Conservation (phyloP, 345 rosid genomes). For the Eucalyptus cloeziana region DNA sequence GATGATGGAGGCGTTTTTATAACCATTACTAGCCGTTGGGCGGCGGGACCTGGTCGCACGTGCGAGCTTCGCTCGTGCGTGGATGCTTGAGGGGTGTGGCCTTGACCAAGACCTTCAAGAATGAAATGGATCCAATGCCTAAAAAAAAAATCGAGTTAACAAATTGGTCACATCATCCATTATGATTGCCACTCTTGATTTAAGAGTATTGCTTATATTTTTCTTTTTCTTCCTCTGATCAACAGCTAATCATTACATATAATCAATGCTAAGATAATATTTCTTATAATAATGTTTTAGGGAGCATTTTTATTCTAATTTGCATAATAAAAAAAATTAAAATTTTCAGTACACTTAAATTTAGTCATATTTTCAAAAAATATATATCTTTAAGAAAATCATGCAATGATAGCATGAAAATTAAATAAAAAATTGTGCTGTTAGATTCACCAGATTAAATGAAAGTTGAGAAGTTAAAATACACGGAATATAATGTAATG, state of each 20-base stretch:
- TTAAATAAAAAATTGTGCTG: fast-evolving
- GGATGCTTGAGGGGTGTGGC: not conserved
- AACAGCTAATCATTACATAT: too few species aligned
- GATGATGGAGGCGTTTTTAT: not conserved
- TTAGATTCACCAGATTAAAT: fast-evolving
- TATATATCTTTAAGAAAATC: not conserved
- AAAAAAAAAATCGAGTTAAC: fast-evolving
- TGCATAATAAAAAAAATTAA: fast-evolving
- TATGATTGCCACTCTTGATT: not conserved
- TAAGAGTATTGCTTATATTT: too few species aligned
- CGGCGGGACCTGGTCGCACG: not conserved
- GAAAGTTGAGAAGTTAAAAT: not conserved
- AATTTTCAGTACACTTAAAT: too few species aligned
- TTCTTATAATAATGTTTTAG: too few species aligned
- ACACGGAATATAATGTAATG: not conserved
- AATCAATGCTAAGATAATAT: too few species aligned
- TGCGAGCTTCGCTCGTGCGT: not conserved
- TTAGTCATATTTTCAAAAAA: too few species aligned
- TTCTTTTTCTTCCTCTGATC: too few species aligned
- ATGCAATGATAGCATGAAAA: not conserved
- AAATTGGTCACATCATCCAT: not conserved
- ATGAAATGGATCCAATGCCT: not conserved
- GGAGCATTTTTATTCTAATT: too few species aligned
- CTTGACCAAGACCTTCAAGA: not conserved
- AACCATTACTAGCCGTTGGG: not conserved